Evolutionary conservation across 805 yeast genomes (phyloP).

Genomic region (Kuraishia hungarica): DNA sequence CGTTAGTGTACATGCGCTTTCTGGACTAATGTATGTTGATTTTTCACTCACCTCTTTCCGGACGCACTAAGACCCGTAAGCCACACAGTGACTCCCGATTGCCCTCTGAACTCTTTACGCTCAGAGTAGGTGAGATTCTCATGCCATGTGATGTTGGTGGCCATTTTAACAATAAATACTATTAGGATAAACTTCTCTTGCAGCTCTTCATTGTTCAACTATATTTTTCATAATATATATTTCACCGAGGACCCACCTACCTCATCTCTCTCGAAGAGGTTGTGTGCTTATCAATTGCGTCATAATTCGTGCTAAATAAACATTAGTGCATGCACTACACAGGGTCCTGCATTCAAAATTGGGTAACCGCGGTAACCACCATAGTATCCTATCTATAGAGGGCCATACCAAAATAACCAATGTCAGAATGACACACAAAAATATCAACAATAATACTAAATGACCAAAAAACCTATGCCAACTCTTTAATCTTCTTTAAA

Average conservation of each 20-base stretch:
- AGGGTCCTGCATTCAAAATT: conserved; percentile 6
- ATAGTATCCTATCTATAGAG: too few species aligned
- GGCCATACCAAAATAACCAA: too few species aligned
- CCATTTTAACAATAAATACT: conserved; percentile 42
- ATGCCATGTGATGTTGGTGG: conserved; percentile 96
- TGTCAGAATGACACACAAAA: too few species aligned
- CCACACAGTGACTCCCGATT: conserved; percentile 89
- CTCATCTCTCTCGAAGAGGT: not conserved
- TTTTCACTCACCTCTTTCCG: conserved; percentile 49
- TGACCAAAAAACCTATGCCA: too few species aligned
- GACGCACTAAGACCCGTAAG: conserved; percentile 92
- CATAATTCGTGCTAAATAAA: not conserved
- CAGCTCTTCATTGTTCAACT: too few species aligned
- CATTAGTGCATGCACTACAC: not conserved
- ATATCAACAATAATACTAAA: too few species aligned
- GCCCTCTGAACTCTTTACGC: conserved; percentile 63
- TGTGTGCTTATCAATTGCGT: not conserved
- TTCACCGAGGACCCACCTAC: too few species aligned
- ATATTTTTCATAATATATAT: not conserved
- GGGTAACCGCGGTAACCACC: not conserved
- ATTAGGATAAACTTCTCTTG: too few species aligned
- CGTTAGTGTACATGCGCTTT: not conserved
- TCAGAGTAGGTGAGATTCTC: conserved; percentile 78
- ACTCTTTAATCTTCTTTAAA: not conserved
- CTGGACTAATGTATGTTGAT: not conserved